These are phyloP conservation scores for Chaetomium fimeti DNA, from an alignment of 495 filamentous ascomycete species.

Conservation along the genomic window DNA sequence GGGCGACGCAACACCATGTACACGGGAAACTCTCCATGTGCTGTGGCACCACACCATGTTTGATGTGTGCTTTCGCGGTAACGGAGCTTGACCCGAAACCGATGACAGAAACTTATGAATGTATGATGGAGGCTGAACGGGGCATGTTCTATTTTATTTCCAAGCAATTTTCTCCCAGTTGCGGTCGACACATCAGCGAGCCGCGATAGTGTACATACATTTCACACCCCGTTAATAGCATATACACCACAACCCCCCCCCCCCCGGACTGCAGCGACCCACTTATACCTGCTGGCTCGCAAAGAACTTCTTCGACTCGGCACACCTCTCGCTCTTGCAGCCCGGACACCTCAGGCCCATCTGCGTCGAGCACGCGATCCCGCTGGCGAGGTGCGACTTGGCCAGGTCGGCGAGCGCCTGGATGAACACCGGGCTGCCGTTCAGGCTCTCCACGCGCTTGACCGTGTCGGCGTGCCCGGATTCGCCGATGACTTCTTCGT, in stretches of 20 bases:
- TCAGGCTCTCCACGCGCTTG: conserved; percentile 90
- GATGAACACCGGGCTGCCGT: conserved; percentile 90
- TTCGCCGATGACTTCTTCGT: conserved; percentile 92
- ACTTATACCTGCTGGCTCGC: conserved; percentile 47
- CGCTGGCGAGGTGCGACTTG: conserved; percentile 69
- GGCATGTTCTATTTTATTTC: not conserved
- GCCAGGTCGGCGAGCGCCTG: conserved; percentile 85
- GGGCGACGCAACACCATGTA: no score
- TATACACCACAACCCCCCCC: not conserved
- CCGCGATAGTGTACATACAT: conserved; percentile 8
- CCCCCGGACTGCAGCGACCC: no score
- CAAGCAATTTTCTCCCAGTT: not conserved
- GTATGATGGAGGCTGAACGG: no score
- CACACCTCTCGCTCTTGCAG: conserved; percentile 85
- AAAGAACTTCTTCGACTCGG: conserved; percentile 91
- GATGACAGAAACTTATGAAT: no score
- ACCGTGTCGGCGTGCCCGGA: conserved; percentile 73
- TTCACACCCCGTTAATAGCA: not conserved
- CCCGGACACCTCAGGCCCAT: conserved; percentile 92
- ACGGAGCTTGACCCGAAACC: no score
- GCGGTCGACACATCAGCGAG: not conserved
- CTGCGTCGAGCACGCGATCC: conserved; percentile 66
- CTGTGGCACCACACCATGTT: no score
- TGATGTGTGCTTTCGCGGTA: no score
- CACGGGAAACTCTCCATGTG: no score